Base-by-base conservation (phyloP, 2,329 filamentous ascomycete genomes). In the Lachnellula cervina region DNA sequence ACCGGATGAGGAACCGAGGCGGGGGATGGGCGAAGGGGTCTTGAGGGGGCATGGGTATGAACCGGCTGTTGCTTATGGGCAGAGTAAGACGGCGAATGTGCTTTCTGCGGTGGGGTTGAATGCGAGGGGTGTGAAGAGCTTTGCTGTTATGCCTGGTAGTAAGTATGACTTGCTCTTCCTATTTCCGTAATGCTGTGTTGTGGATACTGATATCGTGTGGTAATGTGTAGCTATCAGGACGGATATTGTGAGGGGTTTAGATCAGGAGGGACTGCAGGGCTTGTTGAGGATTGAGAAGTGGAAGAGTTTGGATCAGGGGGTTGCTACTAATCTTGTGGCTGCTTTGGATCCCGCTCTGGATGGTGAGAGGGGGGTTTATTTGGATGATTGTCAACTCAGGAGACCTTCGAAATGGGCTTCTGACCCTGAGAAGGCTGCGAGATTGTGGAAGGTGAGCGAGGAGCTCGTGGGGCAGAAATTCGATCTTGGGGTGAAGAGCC, bases 21-120 rank as follows among this genome's bases (percentile, higher is more conserved):
- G 54, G 34, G 57, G 49, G 8, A 28, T 60, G 28, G 46, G 49
- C 13, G 42, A 37, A 28, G 58, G 52, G 4, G 51, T 58, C 8
- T 28, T 63, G 38, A 59, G 52, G 37, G 52, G 42, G 2, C 55
- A 54, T 3, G 50, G 54, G 11, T 64, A 61, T 50, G 62, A 62
- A 34, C 46, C 52, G 1, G 21, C 32, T n/a, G 40, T 63, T 45
- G 70, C 72, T 25, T 78, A 78, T 65, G 74, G 71, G 14, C 73
- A 76, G 66, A 71, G 69, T 62, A 78, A 77, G 64, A 72, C 76
- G 13, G 75, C 73, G 35, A 77, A 76, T 58, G 65, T 77, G 23
- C 49, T 64, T 19, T 53, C 61, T 35, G 52, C 54, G 43, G 51
- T 63, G 19, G 56, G 40, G 25, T 53, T 64, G 52, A 61, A 59